Percentiles rank a stretch among this genome's conserved stretches.
These are phyloP conservation scores for Candolleomyces efflorescens DNA, from an alignment of 768 basidiomycete species.

Conservation along the genomic window DNA sequence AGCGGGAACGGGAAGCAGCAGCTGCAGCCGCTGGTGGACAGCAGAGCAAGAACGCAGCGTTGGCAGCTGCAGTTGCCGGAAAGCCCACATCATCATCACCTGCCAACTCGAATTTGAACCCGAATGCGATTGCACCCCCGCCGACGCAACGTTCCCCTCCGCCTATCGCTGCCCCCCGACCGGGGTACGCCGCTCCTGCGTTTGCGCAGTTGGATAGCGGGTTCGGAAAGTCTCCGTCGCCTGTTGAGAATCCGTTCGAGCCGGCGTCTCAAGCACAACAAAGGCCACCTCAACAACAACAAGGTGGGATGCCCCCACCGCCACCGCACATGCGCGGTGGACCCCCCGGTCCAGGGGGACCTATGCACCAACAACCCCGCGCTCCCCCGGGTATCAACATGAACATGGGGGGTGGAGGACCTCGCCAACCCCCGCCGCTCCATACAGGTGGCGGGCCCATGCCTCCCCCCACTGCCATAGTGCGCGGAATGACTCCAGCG, in stretches of 20 bases:
- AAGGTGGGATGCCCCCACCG: background rate
- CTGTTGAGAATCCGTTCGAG: constrained; percentile 24
- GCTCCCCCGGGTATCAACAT: background rate
- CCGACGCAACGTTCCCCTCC: no score
- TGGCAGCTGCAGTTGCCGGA: constrained; percentile 29
- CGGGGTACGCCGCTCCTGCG: constrained; percentile 62
- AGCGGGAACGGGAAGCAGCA: background rate
- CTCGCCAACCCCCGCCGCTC: background rate
- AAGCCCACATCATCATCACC: background rate
- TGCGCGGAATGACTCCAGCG: background rate
- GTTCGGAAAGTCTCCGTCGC: constrained; percentile 42
- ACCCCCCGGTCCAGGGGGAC: background rate
- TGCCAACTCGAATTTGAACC: constrained; percentile 62
- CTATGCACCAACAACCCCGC: background rate
- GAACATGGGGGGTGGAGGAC: background rate
- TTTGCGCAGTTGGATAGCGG: constrained; percentile 42
- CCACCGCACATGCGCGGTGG: background rate
- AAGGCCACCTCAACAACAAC: background rate
- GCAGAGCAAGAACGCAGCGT: constrained; percentile 30
- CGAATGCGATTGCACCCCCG: no score
- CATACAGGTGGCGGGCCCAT: constrained; percentile 14
- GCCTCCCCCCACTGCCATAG: constrained; percentile 41
- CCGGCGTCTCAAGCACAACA: no score
- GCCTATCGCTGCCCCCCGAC: no score
- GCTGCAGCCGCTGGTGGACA: constrained; percentile 8